Evolutionary conservation across 495 filamentous ascomycete species (phyloP), one percentile per base, ranked within the genome.

Genomic region (Cercophora newfieldiana): DNA sequence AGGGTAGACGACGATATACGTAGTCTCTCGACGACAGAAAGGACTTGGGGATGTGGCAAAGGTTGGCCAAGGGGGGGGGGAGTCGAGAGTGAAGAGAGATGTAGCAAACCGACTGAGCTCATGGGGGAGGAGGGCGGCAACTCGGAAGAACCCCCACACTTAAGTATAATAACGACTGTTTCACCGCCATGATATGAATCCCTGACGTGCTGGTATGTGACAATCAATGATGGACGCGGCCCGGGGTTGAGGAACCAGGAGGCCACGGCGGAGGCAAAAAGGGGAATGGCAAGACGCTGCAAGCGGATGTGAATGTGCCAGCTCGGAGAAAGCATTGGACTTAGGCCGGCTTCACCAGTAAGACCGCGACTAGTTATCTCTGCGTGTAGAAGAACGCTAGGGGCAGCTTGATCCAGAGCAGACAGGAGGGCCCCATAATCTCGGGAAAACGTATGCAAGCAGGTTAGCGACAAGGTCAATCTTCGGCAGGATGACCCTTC

Each of bases 361-460:
- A 75, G 68, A 71, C 64, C 71, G 66, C 68, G 69, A 67, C 69
- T 56, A 68, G 71, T 75, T 76, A 78, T 78, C 74, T 76, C 71
- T 68, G 54, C 26, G 33, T 19, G 26, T 55, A 33, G 48, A 65
- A 66, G 53, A 44, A 55, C 65, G 63, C 67, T 65, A 68, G 66
- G 68, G 69, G 63, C 57, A 51, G 66, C 66, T 59, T 59, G 69
- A 71, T 56, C 58, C 26, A 68, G 56, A 62, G 53, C 62, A 71
- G 58, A 44, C 30, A 57, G 62, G 63, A 68, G 63, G 53, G 50
- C 68, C 53, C 69, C 68, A 72, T 68, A 75, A 75, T 75, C 69
- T 72, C 74, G 72, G 72, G 69, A 73, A 66, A 61, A 55, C 65
- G 55, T 66, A 72, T 74, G 69, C 71, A 72, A 71, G 70, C 24